Base-by-base conservation (phyloP, 2,329 filamentous ascomycete genomes). In the Diaporthe citrichinensis region DNA sequence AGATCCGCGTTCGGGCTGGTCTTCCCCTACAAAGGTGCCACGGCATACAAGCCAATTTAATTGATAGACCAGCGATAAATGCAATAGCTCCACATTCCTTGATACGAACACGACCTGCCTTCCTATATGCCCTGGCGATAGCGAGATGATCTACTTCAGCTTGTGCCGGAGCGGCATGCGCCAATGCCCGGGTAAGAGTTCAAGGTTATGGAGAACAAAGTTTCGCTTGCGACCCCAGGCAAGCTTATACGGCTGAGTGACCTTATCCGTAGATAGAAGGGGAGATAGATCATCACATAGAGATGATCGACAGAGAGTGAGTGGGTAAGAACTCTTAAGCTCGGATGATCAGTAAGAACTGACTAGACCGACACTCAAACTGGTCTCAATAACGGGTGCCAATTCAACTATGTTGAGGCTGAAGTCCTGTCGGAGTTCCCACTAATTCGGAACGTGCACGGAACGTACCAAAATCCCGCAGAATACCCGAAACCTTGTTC, bases 401-500 rank as follows among this genome's bases (percentile, higher is more conserved):
- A 46, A n/a, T 51, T 28, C 41, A 49, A 46, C 9, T 23, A 39
- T 2, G 8, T 10, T 65, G 28, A 49, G 41, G 41, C 61, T 67
- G 41, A 34, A 67, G 61, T 12, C 28, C n/a, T 34, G 2, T 34
- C 20, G 8, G 31, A n/a, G 28, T 65, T 28, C 28, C 20, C 31
- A 49, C 14, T 34, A 9, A 23, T 23, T 20, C 28, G 61, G 61
- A 67, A 67, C 41, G 61, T 67, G 44, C 44, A 8, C 41, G 20
- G 10, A 67, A 34, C 6, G 41, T 25, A n/a, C 20, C 28, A 17
- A n/a, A 67, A 49, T 51, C 28, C 61, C 61, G 41, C 41, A 51
- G 44, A 49, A n/a, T 49, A 34, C 20, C 61, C 61, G 61, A 67
- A 67, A 67, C 61, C 61, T 67, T 67, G 14, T 51, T 55, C 15